phyloP scores from a whole-genome alignment of 176 grass and related monocot genomes.

The Aegilops speltoides region DNA sequence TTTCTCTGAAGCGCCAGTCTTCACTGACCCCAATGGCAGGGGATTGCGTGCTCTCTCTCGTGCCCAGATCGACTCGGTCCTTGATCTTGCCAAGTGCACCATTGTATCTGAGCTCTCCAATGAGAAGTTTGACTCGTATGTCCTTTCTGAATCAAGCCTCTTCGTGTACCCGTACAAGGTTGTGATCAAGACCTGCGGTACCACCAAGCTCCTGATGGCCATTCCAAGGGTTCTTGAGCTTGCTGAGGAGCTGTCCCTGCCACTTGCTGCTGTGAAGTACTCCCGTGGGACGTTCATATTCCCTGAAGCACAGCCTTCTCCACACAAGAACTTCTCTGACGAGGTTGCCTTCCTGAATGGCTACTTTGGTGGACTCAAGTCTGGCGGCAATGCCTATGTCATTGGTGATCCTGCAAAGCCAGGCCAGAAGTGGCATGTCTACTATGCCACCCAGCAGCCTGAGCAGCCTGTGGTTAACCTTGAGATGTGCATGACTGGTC shows the following conservation, averaged over 20 bases:
- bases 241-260: constrained; percentile 63
- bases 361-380: constrained; percentile 60
- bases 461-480: constrained; percentile 62
- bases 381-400: constrained; percentile 70
- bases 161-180: constrained; percentile 60
- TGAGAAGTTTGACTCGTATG: constrained; percentile 46
- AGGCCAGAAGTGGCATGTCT: constrained; percentile 72
- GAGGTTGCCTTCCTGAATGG: constrained; percentile 50
- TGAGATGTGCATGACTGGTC: constrained; percentile 86
- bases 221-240: constrained; percentile 76
- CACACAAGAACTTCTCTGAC: constrained; percentile 76
- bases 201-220: constrained; percentile 48
- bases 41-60: constrained; percentile 47
- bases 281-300: constrained; percentile 79
- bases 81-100: constrained; percentile 57
- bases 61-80: constrained; percentile 55
- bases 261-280: constrained; percentile 68
- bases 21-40: constrained; percentile 50
- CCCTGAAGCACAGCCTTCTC: constrained; percentile 60
- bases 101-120: constrained; percentile 60
- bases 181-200: constrained; percentile 70
- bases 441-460: constrained; percentile 58
- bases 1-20: constrained; percentile 54
- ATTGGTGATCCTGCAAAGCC: constrained; percentile 60
- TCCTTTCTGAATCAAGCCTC: constrained; percentile 65